phyloP scores from a whole-genome alignment of 1,139 yeast genomes.

The Yamadazyma atmosphaerica region DNA sequence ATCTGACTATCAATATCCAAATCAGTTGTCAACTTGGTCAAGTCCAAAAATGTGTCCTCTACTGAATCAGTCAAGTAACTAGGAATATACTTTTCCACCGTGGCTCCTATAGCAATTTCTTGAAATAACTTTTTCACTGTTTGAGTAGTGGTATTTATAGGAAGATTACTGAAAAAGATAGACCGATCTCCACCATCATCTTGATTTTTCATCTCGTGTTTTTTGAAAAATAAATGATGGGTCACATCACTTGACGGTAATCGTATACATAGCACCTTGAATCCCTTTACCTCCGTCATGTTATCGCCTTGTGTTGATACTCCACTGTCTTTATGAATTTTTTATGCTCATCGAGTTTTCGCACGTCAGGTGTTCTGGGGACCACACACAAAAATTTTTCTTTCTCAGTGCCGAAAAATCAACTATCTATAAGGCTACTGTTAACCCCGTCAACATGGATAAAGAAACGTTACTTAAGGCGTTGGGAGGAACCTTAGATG shows the following conservation, averaged over 20 bases:
- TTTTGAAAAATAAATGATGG: slow-evolving; percentile 62
- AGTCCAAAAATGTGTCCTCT: slow-evolving; percentile 58
- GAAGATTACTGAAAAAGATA: slow-evolving; percentile 76
- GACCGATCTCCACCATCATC: slow-evolving; percentile 39
- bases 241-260: slow-evolving; percentile 31
- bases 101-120: slow-evolving; percentile 58
- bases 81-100: slow-evolving; percentile 50
- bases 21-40: slow-evolving; percentile 61
- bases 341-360: neutral
- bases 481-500: slow-evolving; percentile 46
- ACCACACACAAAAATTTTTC: slow-evolving; percentile 1
- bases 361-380: no score
- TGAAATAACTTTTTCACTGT: slow-evolving; percentile 60
- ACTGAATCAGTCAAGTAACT: slow-evolving; percentile 40
- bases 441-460: slow-evolving; percentile 31
- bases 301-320: slow-evolving; percentile 2
- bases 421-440: neutral
- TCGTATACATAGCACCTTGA: slow-evolving; percentile 48
- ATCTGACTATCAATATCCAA: slow-evolving; percentile 22
- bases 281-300: slow-evolving; percentile 52
- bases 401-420: neutral
- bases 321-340: no score
- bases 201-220: slow-evolving; percentile 55
- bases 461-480: slow-evolving; percentile 41
- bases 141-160: slow-evolving; percentile 56